Evolutionary conservation across 192 early-diverging fungal species (phyloP), one percentile per base, ranked within the genome.

Genomic region (Coemansia aciculifera): DNA sequence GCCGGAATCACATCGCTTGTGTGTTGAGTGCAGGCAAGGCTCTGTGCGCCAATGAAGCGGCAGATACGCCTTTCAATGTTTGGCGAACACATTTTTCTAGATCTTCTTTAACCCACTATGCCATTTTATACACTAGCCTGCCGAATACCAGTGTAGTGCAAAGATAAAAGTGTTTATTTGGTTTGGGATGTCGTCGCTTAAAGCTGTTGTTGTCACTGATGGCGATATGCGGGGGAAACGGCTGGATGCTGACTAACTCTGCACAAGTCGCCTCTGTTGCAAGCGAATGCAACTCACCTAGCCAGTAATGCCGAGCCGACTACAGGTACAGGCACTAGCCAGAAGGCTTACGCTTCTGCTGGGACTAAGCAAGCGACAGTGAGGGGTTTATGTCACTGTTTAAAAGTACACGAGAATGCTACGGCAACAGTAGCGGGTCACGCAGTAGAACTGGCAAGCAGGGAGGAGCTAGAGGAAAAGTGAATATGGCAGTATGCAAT

Each of bases 371-470:
- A 17, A 46, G 46, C 7, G 46, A 1, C 1, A 42, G 40, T 10
- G 40, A 42, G 40, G 40, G 40, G 13, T n/a, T 21, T 9, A 49
- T 49, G 46, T 21, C 46, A 23, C 46, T 49, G 46, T n/a, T 10
- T 49, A 6, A 9, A n/a, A 21, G 54, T 32, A 29, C 27, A n/a
- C 15, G 31, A 32, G 15, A 31, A 31, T 32, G 54, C 29, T 11
- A 32, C 54, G 32, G 31, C 54, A n/a, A 57, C 54, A 57, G 54
- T 57, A 57, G 27, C 15, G 54, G 15, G 29, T 17, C 15, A 12
- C 15, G 54, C 54, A 57, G 54, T 57, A 57, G 31, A 57, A n/a
- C 27, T 29, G 1, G 54, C 31, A 57, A 57, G 54, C 27, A 57
- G 54, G 29, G 27, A 32, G 51, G 27, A 13, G 51, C 24, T 0